Base-by-base conservation (phyloP, 2,329 filamentous ascomycete genomes). In the Bertia moriformis region DNA sequence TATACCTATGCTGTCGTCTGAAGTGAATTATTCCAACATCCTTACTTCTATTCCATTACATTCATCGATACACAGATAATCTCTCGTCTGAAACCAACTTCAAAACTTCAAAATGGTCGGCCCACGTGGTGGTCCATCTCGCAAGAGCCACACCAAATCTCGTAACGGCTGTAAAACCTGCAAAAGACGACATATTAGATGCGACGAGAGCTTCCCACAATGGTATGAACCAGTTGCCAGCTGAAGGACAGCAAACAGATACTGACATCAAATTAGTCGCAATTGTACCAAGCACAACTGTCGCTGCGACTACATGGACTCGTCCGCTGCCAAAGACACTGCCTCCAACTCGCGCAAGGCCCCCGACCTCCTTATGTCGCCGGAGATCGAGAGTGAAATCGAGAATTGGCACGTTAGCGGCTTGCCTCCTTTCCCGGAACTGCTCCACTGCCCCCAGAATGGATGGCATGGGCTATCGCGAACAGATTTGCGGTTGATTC, bases 261-360 rank as follows among this genome's bases (percentile, higher is more conserved):
- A 7, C 32, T 35, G 15, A 35, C 15, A 7, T 18, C 10, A 14
- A 18, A 12, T 7, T 49, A 81, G 77, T 57, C 73, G 74, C 39
- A 82, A 82, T 51, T 82, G 77, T 54, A 80, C 76, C 33, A 82
- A 81, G 51, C 77, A 82, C 52, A 77, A 78, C 52, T 78, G 78
- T 45, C 69, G 75, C 45, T 82, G 77, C 55, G 77, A 81, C 53
- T 82, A 82, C 56, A 76, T 78, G 69, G 75, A 81, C 50, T 65
- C 61, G 45, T 62, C 69, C 20, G 58, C 63, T 38, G 32, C 32
- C 7, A 7, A 18, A 14, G 15, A 17, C 7, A 7, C 7, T 14
- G 10, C 32, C 10, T 7, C 12, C 10, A 35, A 10, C 7, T 7
- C 15, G 12, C 10, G 32, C 10, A 10, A 10, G 10, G 17, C 7